Percentiles rank a stretch among this genome's conserved stretches.
Evolutionary conservation across 2,329 filamentous ascomycete genomes (phyloP).

Genomic region (Cadophora sp.): DNA sequence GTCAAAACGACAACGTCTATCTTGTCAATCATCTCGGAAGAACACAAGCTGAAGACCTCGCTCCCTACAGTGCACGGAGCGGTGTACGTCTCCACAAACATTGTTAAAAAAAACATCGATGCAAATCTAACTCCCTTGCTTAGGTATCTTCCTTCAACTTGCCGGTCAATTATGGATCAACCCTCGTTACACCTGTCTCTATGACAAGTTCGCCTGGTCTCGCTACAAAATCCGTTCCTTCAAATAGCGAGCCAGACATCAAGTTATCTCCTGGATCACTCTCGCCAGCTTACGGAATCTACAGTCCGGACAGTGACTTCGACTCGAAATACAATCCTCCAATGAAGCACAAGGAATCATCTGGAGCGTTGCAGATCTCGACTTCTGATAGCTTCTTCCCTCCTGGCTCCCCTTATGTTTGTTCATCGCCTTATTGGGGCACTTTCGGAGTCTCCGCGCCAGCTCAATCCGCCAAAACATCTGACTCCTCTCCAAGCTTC

Average conservation of each 20-base stretch:
- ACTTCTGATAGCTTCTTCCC: slow-evolving; percentile 32
- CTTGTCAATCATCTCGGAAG: slow-evolving; percentile 19
- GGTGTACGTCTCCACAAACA: background rate
- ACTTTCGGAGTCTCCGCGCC: slow-evolving; percentile 38
- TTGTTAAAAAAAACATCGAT: background rate
- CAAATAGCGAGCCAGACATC: slow-evolving; percentile 27
- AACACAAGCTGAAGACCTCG: slow-evolving; percentile 27
- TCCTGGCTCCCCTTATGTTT: slow-evolving; percentile 25
- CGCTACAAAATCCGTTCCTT: slow-evolving; percentile 25
- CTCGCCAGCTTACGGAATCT: slow-evolving; percentile 16
- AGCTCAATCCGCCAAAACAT: slow-evolving; percentile 24
- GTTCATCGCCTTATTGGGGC: slow-evolving; percentile 36
- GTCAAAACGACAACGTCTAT: slow-evolving; percentile 10
- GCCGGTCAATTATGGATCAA: slow-evolving; percentile 37
- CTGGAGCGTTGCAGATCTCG: slow-evolving; percentile 26
- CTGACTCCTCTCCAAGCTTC: slow-evolving; percentile 33
- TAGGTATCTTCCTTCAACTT: slow-evolving; percentile 44
- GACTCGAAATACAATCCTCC: slow-evolving; percentile 29
- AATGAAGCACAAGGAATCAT: slow-evolving; percentile 38
- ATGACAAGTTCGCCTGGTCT: slow-evolving; percentile 34
- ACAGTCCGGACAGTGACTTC: slow-evolving; percentile 31
- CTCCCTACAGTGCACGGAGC: slow-evolving; percentile 36
- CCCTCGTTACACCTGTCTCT: slow-evolving; percentile 40
- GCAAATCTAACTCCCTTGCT: slow-evolving; percentile 24
- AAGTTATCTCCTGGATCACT: slow-evolving; percentile 31